Conservation (phyloP, 2,329 filamentous ascomycete genomes). For the Epichloe baconii region DNA sequence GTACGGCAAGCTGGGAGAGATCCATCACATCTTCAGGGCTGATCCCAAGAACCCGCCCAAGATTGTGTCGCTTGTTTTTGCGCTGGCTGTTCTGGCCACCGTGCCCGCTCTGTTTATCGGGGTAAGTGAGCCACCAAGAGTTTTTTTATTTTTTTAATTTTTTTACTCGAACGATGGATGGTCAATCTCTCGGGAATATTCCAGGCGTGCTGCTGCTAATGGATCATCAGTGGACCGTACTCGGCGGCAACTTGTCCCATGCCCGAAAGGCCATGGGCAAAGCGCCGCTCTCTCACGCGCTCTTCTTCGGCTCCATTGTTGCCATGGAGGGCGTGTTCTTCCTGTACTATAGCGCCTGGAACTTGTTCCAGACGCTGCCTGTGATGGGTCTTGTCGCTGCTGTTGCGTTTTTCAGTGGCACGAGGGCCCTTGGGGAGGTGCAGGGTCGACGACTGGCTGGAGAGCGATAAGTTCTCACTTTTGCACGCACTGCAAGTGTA, state of each 20-base stretch:
- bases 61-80: constrained; percentile 67
- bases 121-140: constrained; percentile 28
- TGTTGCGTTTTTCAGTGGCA: constrained; percentile 74
- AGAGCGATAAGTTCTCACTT: constrained; percentile 30
- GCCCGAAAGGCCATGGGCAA: constrained; percentile 58
- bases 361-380: constrained; percentile 77
- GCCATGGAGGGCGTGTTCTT: constrained; percentile 88
- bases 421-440: constrained; percentile 82
- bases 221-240: constrained; percentile 54
- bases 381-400: constrained; percentile 53
- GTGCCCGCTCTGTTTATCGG: constrained; percentile 59
- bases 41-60: constrained; percentile 72
- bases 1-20: constrained; percentile 74
- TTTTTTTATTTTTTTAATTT: too few species aligned
- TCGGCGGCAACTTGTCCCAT: constrained; percentile 77
- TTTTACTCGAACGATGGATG: too few species aligned
- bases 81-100: constrained; percentile 56
- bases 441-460: constrained; percentile 76
- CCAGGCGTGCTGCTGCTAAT: constrained; percentile 9
- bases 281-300: constrained; percentile 66
- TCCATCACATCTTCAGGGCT: constrained; percentile 77
- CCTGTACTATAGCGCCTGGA: constrained; percentile 88
- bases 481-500: not conserved
- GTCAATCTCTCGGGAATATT: too few species aligned
- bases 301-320: constrained; percentile 80